These are phyloP conservation scores for Vitis hybrid DNA, from an alignment of 177 flowering plant genomes.

Conservation along the genomic window DNA sequence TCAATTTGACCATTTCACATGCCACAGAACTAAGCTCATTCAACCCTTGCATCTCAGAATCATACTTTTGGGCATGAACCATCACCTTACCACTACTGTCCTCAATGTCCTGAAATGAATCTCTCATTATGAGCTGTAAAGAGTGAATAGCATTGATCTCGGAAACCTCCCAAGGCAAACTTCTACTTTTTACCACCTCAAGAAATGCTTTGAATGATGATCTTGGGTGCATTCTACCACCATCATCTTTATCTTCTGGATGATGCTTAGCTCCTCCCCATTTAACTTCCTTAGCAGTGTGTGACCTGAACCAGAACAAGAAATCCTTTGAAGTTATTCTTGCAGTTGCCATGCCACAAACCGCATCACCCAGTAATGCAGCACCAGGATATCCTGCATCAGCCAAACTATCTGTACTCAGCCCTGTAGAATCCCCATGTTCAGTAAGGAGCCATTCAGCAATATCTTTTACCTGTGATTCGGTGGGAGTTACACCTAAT, in stretches of 20 bases:
- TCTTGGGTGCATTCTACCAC: conserved; percentile 61
- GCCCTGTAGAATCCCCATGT: conserved; percentile 62
- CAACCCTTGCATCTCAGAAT: conserved; percentile 23
- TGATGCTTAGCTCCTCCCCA: conserved; percentile 81
- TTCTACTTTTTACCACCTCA: conserved; percentile 62
- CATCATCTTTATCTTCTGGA: conserved; percentile 59
- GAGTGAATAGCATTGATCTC: conserved; percentile 76
- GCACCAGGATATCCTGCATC: conserved; percentile 64
- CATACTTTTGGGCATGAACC: conserved; percentile 15
- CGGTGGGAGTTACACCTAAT: conserved; percentile 64
- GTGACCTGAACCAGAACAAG: conserved; percentile 73
- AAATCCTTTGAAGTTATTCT: conserved; percentile 52
- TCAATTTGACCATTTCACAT: conserved; percentile 61
- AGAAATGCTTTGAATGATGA: conserved; percentile 69
- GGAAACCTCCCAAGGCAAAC: conserved; percentile 57
- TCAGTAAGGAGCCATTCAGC: conserved; percentile 45
- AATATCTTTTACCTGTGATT: conserved; percentile 50
- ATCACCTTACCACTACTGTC: conserved; percentile 18
- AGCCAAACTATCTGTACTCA: conserved; percentile 63
- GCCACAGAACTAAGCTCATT: conserved; percentile 56
- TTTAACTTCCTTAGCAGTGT: conserved; percentile 46
- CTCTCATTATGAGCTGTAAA: conserved; percentile 65
- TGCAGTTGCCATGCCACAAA: conserved; percentile 70
- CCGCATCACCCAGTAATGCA: conserved; percentile 52
- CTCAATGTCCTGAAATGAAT: conserved; percentile 43